Evolutionary conservation across 75 land plant species (phyloP).

Genomic region (Pinus tabuliformis): DNA sequence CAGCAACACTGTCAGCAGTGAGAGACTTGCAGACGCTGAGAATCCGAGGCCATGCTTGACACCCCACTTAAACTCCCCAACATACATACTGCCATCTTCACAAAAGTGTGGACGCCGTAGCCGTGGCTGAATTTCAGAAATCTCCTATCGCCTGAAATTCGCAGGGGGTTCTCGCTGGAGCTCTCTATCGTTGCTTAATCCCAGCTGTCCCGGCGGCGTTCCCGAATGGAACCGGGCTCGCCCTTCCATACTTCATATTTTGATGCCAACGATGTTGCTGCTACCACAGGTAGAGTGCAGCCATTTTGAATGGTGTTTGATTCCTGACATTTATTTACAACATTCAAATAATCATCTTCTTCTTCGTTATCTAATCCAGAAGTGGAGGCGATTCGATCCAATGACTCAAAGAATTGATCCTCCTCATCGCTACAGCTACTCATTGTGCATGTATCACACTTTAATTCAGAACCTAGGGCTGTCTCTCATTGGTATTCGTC

Average conservation of each 20-base stretch:
- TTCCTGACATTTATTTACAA: not conserved
- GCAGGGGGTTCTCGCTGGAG: too few relatives aligned
- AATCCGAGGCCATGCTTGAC: too few relatives aligned
- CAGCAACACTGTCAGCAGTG: too few relatives aligned
- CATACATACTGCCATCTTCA: too few relatives aligned
- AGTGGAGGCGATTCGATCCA: constrained; percentile 56
- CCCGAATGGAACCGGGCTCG: too few relatives aligned
- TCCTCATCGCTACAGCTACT: constrained; percentile 19
- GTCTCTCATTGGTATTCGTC: not conserved
- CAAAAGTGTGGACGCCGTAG: too few relatives aligned
- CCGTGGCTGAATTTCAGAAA: constrained; percentile 4
- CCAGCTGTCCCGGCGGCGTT: too few relatives aligned
- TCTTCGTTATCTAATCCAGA: constrained; percentile 8
- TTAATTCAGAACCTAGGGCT: not conserved
- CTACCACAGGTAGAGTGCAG: constrained; percentile 9
- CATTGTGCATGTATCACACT: constrained; percentile 1
- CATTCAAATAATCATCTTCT: not conserved
- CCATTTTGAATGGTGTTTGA: not conserved
- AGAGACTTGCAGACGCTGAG: too few relatives aligned
- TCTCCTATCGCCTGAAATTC: constrained; percentile 16
- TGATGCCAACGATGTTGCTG: constrained; percentile 18
- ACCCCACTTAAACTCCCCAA: too few relatives aligned
- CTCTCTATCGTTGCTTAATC: too few relatives aligned
- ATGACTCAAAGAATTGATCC: constrained; percentile 62
- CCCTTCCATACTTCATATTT: constrained; percentile 69